phyloP scores from a whole-genome alignment of 352 stramenopile species.

The Phytophthora lateralis region DNA sequence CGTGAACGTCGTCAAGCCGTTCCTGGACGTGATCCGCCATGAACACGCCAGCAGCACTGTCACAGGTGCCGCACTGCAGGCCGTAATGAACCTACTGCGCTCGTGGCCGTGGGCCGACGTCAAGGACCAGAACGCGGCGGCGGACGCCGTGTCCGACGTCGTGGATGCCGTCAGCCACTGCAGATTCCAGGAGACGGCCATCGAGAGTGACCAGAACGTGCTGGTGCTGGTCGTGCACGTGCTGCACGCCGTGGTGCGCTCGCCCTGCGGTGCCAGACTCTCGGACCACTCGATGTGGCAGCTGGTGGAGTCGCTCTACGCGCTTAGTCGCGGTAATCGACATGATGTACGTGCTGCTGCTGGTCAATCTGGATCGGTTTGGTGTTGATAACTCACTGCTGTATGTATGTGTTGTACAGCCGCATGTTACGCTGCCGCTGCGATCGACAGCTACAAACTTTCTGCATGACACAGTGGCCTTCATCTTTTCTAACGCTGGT shows the following conservation, averaged over 20 bases:
- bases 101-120: slow-evolving; percentile 67
- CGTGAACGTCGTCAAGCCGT: slow-evolving; percentile 86
- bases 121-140: slow-evolving; percentile 43
- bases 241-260: slow-evolving; percentile 93
- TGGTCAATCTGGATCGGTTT: background rate
- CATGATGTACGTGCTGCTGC: slow-evolving; percentile 51
- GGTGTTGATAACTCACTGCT: slow-evolving; percentile 4
- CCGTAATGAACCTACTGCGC: slow-evolving; percentile 96
- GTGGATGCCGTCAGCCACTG: slow-evolving; percentile 93
- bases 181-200: slow-evolving; percentile 94
- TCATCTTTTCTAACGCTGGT: slow-evolving; percentile 62
- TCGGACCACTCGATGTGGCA: slow-evolving; percentile 94
- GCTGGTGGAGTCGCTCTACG: slow-evolving; percentile 95
- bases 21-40: slow-evolving; percentile 94
- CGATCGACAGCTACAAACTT: slow-evolving; percentile 67
- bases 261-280: slow-evolving; percentile 75
- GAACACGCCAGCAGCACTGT: slow-evolving; percentile 92
- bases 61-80: slow-evolving; percentile 92
- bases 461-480: slow-evolving; percentile 64
- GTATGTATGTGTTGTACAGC: slow-evolving; percentile 38
- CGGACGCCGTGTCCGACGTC: slow-evolving; percentile 79
- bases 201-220: slow-evolving; percentile 91
- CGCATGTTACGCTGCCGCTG: slow-evolving; percentile 64
- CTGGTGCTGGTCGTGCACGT: slow-evolving; percentile 95
- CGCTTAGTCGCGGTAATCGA: slow-evolving; percentile 83